Evolutionary conservation across 495 filamentous ascomycete species (phyloP).

Genomic region (Aspergillus biplanus): DNA sequence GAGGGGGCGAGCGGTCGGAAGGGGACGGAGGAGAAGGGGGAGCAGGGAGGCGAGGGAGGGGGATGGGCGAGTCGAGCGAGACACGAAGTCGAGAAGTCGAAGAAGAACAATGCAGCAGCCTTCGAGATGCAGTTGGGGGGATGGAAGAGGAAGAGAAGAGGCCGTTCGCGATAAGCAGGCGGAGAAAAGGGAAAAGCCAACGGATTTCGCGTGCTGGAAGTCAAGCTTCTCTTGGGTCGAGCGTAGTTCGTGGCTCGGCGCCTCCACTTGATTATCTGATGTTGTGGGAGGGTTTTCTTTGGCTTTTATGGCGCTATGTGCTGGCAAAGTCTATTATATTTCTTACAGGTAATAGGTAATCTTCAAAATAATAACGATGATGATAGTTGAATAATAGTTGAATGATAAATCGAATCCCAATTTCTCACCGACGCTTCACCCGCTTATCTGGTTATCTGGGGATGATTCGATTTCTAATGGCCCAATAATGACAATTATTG

Average conservation of each 20-base stretch:
- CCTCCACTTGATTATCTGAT: constrained; percentile 23
- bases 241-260: constrained; percentile 28
- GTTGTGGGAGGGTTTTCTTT: constrained; percentile 21
- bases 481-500: no score
- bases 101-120: constrained; percentile 9
- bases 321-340: constrained; percentile 3
- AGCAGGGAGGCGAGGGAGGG: constrained; percentile 1
- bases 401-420: no score
- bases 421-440: no score
- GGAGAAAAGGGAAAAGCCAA: constrained; percentile 30
- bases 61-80: constrained; percentile 1
- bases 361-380: no score
- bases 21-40: constrained; percentile 16
- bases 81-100: constrained; percentile 8
- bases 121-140: constrained; percentile 7
- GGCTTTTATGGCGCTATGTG: neutral
- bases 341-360: neutral
- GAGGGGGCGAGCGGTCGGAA: constrained; percentile 17
- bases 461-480: no score
- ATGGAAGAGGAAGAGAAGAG: constrained; percentile 18
- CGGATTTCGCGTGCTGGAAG: constrained; percentile 34
- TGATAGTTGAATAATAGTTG: no score
- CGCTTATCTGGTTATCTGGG: no score
- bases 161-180: constrained; percentile 29
- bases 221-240: constrained; percentile 47